phyloP scores from a whole-genome alignment of 2,329 filamentous ascomycete genomes.

The Clonostachys rhizophaga region DNA sequence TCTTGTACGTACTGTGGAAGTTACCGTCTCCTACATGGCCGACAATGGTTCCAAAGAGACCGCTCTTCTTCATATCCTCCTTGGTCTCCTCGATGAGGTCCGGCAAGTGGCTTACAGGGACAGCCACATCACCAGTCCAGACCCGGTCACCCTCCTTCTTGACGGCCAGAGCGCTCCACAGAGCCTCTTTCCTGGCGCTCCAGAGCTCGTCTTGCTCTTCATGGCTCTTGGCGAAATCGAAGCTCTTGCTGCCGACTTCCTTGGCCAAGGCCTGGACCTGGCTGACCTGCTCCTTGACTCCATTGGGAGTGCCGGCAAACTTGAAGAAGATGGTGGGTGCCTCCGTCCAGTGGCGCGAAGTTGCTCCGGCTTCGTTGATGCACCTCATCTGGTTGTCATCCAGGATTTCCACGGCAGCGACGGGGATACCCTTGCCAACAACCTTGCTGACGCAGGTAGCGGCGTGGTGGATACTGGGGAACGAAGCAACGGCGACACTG shows the following conservation, averaged over 20 bases:
- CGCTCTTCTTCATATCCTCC: constrained; percentile 34
- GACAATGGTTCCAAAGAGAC: constrained; percentile 48
- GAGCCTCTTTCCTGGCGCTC: constrained; percentile 77
- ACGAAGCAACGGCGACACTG: constrained; percentile 70
- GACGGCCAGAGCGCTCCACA: constrained; percentile 75
- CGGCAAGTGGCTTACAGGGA: constrained; percentile 70
- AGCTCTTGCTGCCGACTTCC: constrained; percentile 57
- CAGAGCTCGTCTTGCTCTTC: constrained; percentile 75
- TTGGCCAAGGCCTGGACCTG: constrained; percentile 62
- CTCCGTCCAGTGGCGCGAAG: constrained; percentile 64
- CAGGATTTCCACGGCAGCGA: constrained; percentile 88
- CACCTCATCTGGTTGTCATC: constrained; percentile 85
- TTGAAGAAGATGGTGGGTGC: constrained; percentile 81
- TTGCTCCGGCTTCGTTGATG: constrained; percentile 63
- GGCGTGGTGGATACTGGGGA: constrained; percentile 59
- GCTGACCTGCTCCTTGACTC: constrained; percentile 74
- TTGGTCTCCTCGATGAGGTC: constrained; percentile 73
- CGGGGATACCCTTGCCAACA: constrained; percentile 74
- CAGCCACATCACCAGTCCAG: constrained; percentile 84
- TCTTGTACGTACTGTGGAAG: constrained; percentile 48
- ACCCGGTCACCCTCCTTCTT: constrained; percentile 63
- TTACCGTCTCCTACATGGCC: constrained; percentile 76
- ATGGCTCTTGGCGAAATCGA: constrained; percentile 70
- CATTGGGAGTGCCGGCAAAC: constrained; percentile 64
- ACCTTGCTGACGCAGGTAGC: constrained; percentile 77